These are phyloP conservation scores for Mycosphaerelloides madeirae DNA, from an alignment of 2,329 filamentous ascomycete genomes.

Conservation along the genomic window DNA sequence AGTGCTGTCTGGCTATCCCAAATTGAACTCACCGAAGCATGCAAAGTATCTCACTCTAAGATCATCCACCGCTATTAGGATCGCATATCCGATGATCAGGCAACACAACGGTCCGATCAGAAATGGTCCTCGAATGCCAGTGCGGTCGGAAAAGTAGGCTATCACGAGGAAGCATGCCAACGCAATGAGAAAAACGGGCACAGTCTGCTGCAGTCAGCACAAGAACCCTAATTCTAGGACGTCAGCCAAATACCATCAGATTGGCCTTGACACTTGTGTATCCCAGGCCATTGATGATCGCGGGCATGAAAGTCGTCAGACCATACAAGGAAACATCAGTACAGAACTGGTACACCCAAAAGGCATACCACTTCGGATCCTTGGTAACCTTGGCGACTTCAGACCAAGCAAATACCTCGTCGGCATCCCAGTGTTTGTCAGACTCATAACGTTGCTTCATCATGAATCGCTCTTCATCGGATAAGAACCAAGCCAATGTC, in stretches of 20 bases:
- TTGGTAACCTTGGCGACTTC: conserved; percentile 1
- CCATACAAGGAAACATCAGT: conserved; percentile 7
- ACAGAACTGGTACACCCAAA: conserved; percentile 9
- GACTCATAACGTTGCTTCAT: conserved; percentile 3
- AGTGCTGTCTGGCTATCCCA: no score
- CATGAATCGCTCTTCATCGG: neutral
- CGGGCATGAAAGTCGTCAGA: conserved; percentile 7
- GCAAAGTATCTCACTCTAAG: conserved; percentile 8
- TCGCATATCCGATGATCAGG: conserved; percentile 8
- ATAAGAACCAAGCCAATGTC: conserved; percentile 3
- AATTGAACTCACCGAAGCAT: conserved; percentile 5
- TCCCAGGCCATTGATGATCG: conserved; percentile 4
- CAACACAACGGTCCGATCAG: conserved; percentile 4
- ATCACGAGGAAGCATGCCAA: conserved; percentile 6
- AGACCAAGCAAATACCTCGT: conserved; percentile 3
- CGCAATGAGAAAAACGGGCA: conserved; percentile 4
- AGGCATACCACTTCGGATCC: conserved; percentile 8
- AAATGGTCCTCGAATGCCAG: conserved; percentile 4
- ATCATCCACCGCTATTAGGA: conserved; percentile 7
- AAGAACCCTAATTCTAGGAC: neutral
- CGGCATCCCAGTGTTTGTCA: conserved; percentile 1
- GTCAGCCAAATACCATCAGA: conserved; percentile 1
- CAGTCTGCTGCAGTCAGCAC: conserved; percentile 1
- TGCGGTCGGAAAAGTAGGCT: conserved; percentile 4
- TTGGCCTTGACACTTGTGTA: conserved; percentile 4